Conservation (phyloP, 345 rosid genomes). For the Citrus hindsii region DNA sequence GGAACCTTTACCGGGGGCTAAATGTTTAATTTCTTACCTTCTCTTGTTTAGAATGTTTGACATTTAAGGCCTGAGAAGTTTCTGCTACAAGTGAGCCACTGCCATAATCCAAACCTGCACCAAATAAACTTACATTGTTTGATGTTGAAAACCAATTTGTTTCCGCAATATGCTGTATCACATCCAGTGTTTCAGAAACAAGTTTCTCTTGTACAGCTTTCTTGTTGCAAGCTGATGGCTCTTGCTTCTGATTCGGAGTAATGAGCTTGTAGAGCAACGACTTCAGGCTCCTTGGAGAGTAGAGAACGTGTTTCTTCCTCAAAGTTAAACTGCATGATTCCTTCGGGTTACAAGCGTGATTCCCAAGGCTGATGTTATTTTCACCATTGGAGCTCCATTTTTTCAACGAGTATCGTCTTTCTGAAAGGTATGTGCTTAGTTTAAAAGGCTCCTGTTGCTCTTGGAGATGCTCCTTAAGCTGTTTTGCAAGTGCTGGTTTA, state of each 20-base stretch:
- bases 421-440: slow-evolving; percentile 21
- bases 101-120: slow-evolving; percentile 2
- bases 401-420: slow-evolving; percentile 16
- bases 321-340: not conserved
- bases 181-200: slow-evolving; percentile 10
- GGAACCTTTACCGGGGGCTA: too few species aligned
- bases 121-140: slow-evolving; percentile 7
- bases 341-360: slow-evolving; percentile 1
- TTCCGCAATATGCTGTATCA: slow-evolving; percentile 11
- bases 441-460: slow-evolving; percentile 38
- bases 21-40: slow-evolving; percentile 21
- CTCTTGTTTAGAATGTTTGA: slow-evolving; percentile 7
- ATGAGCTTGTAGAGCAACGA: slow-evolving; percentile 18
- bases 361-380: slow-evolving; percentile 3
- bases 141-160: slow-evolving; percentile 10
- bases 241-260: slow-evolving; percentile 5
- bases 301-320: not conserved
- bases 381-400: slow-evolving; percentile 6
- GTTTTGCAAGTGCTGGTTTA: slow-evolving; percentile 5
- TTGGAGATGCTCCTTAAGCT: slow-evolving; percentile 34
- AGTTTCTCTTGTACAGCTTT: slow-evolving; percentile 17
- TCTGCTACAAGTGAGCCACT: not conserved
- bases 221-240: slow-evolving; percentile 6
- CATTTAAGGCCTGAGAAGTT: slow-evolving; percentile 7
- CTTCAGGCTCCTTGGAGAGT: slow-evolving; percentile 22